A percentile compares a stretch with the other conserved stretches of the same genome.
Conservation (phyloP, 176 grass and related monocot species). For the Oryza rufipogon region DNA sequence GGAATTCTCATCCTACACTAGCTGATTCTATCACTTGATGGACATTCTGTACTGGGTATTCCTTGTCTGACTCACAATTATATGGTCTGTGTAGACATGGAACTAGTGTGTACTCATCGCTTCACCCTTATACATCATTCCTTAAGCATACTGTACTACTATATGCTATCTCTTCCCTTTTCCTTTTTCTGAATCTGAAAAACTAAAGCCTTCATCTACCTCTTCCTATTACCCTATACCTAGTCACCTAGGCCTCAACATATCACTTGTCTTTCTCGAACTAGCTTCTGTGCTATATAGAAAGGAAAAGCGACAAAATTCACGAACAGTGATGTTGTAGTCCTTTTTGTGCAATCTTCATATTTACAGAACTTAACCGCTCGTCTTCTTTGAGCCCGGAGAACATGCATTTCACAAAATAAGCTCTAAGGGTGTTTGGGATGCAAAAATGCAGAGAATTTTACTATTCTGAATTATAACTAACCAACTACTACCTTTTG, state of each 20-base stretch:
- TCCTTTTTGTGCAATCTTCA: slow-evolving; percentile 30
- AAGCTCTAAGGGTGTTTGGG: not conserved
- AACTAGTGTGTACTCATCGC: not conserved
- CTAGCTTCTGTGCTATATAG: slow-evolving; percentile 14
- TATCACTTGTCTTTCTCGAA: slow-evolving; percentile 3
- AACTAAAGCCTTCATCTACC: slow-evolving; percentile 31
- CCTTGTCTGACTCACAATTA: not conserved
- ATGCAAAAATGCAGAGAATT: not conserved
- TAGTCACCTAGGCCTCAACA: slow-evolving; percentile 7
- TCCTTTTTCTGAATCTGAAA: slow-evolving; percentile 10
- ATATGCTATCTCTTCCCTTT: not conserved
- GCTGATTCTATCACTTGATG: not conserved
- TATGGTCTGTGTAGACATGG: not conserved
- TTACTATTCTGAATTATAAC: not conserved
- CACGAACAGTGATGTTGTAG: slow-evolving; percentile 23
- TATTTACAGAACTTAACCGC: slow-evolving; percentile 5
- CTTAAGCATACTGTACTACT: not conserved
- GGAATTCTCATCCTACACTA: not conserved
- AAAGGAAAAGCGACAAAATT: slow-evolving; percentile 43
- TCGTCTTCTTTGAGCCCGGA: not conserved
- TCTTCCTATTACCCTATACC: not conserved
- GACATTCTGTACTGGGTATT: not conserved
- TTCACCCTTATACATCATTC: not conserved
- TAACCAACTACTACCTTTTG: not conserved
- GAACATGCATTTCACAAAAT: not conserved